Evolutionary conservation across 2,329 filamentous ascomycete genomes (phyloP), one percentile per base, ranked within the genome.

Genomic region (Cladosporium sp.): DNA sequence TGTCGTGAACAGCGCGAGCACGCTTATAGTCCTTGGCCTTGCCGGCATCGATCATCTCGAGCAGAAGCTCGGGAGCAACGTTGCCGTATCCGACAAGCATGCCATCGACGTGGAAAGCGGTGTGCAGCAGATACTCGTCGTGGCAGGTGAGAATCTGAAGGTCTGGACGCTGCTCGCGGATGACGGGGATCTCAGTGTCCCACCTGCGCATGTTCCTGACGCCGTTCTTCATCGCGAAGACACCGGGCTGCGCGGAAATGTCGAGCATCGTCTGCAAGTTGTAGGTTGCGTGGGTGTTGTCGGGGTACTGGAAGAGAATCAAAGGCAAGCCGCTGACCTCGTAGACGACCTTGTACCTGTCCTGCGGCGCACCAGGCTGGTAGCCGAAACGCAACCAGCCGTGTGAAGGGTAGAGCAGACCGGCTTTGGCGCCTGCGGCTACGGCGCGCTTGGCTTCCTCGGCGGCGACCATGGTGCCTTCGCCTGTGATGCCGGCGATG

Each of bases 181-280:
- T 81, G 25, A 82, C 73, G 15, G 80, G 80, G 60, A 82, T 82
- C 67, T 82, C 80, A 0, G 78, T 80, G 54, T 82, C 80, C 80
- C 80, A 82, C 17, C 80, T 76, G n/a, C 78, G 75, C 80, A 82
- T 82, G 67, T 82, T 82, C 55, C 80, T 76, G 9, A 82, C 80
- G 19, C 80, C 80, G 61, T 82, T 82, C 74, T 82, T 82, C 79
- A 82, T 82, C 15, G 80, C 80, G 47, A 82, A 80, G 5, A 81
- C 78, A 28, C 80, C 80, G 1, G 80, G 80, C 36, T 74, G 78
- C 7, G 79, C 80, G 2, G 79, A 73, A 55, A 82, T 82, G 52
- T 82, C 80, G 2, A 83, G 75, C 62, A 82, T 75, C 0, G 80
- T 82, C 61, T 82, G 73, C 20, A 82, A 71, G 61, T 69, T 79